Evolutionary conservation across 345 rosid species (phyloP).

Genomic region (Hypericum perforatum): DNA sequence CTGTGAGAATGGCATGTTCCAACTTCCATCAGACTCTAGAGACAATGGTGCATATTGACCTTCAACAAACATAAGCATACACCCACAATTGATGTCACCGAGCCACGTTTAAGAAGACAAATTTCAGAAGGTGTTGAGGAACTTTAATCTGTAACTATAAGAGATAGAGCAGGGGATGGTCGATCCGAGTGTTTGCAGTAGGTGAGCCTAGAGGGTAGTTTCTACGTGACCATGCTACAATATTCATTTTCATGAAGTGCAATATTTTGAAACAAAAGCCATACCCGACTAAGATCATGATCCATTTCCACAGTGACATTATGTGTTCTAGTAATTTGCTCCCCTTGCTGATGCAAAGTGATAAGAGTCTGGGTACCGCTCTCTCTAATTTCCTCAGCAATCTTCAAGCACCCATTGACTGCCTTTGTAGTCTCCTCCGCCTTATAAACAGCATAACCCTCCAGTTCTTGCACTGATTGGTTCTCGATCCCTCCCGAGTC

Average conservation of each 20-base stretch:
- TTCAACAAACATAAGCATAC: too few species aligned
- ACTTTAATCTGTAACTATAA: too few species aligned
- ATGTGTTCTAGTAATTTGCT: slow-evolving; percentile 76
- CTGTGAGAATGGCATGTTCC: neutral
- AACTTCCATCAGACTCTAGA: neutral
- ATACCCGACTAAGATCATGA: slow-evolving; percentile 86
- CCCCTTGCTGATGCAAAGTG: slow-evolving; percentile 80
- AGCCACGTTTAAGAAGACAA: too few species aligned
- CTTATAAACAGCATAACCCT: slow-evolving; percentile 71
- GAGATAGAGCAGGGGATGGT: too few species aligned
- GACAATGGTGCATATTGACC: neutral
- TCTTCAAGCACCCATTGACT: slow-evolving; percentile 71
- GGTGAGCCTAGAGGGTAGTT: too few species aligned
- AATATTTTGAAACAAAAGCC: slow-evolving; percentile 14
- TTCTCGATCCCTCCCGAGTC: slow-evolving; percentile 79
- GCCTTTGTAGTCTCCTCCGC: slow-evolving; percentile 87
- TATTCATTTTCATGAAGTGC: too few species aligned
- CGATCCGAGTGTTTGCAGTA: too few species aligned
- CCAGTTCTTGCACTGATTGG: slow-evolving; percentile 86
- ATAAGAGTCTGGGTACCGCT: slow-evolving; percentile 71
- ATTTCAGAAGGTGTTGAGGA: too few species aligned
- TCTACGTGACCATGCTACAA: too few species aligned
- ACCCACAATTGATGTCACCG: too few species aligned
- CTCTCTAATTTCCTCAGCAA: slow-evolving; percentile 83
- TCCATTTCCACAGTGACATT: slow-evolving; percentile 62